Base-by-base conservation (phyloP, 768 basidiomycete genomes). In the Cantharellus cinnabarinus region DNA sequence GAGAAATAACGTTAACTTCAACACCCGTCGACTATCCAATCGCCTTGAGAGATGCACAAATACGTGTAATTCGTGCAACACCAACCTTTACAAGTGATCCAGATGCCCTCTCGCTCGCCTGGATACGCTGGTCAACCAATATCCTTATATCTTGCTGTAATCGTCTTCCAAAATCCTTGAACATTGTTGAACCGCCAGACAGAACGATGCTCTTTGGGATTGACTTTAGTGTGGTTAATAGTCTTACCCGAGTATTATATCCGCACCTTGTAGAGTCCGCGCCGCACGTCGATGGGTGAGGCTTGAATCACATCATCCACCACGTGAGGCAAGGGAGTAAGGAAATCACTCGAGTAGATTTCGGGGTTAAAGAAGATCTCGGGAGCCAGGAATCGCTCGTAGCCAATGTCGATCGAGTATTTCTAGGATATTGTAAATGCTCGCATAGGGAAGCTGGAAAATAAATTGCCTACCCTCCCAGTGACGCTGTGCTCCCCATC, bases 321-420 rank as follows among this genome's bases (percentile, higher is more conserved):
- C 58, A 98, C 89, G 62, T 94, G 81, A 0, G 95, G 90, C 2
- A 99, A 78, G 4, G 95, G 95, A 3, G 93, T 97, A 62, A 99
- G 71, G 77, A 97, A 97, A 70, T 98, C 94, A 44, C 89, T 93
- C 0, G 91, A 95, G 70, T 86, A 87, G 64, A 99, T 97, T 70
- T 99, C 94, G 10, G 95, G 95, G 73, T 98, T 98, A 79, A 97
- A 98, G 75, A 98, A 98, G 66, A 98, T 95, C 70, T 98, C 95
- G 3, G 95, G 93, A 3, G 94, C 95, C 57, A 98, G 81, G 79
- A 99, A 99, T 35, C 95, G 89, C 70, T 98, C 95, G 71, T 97
- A 98, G 20, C 95, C 95, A 60, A 99, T 81, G 66, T 99, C 94
- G 54, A 98, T 74, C 20, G 77, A 70, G 73, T 99, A 97, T 85